Evolutionary conservation across 2,329 filamentous ascomycete genomes (phyloP), one percentile per base, ranked within the genome.

Genomic region (Hyphodiscus sp.): DNA sequence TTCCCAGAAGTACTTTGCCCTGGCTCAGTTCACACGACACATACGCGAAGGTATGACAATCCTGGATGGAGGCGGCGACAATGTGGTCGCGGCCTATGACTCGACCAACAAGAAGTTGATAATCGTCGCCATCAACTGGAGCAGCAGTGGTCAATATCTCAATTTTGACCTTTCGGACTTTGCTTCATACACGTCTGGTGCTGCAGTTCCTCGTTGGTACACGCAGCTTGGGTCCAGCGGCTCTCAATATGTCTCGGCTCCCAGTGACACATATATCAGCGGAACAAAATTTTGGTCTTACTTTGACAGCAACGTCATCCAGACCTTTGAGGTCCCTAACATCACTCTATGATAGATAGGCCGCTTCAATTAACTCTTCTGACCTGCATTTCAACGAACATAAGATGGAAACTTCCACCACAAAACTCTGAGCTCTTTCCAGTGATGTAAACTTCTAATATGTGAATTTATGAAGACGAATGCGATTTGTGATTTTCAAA

Each of bases 251-350:
- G 69, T 63, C 15, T 56, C 61, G 18, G n/a, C n/a, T n/a, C 61
- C 64, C 45, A 59, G 54, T 18, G 70, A 70, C 53, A 71, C 67
- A 0, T 54, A 48, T 2, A 58, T 73, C 2, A 67, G 58, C 38
- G 69, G 70, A 19, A 68, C 59, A 0, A 69, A 64, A 53, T 73
- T 73, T 49, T 68, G 67, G 67, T 68, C 68, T 4, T 66, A 64
- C 11, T 71, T 74, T 52, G 63, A 61, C 18, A 65, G 53, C 10
- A 65, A 68, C 41, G 59, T 61, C 52, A 65, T 73, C 2, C 69
- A 72, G 61, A 73, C 70, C 0, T 73, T 73, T 49, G 71, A 73
- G 53, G 53, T 73, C n/a, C n/a, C n/a, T n/a, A n/a, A n/a, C n/a
- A n/a, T n/a, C n/a, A n/a, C n/a, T n/a, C n/a, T n/a, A n/a, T n/a